phyloP scores from a whole-genome alignment of 2,329 filamentous ascomycete genomes.

The Curvularia lunata region DNA sequence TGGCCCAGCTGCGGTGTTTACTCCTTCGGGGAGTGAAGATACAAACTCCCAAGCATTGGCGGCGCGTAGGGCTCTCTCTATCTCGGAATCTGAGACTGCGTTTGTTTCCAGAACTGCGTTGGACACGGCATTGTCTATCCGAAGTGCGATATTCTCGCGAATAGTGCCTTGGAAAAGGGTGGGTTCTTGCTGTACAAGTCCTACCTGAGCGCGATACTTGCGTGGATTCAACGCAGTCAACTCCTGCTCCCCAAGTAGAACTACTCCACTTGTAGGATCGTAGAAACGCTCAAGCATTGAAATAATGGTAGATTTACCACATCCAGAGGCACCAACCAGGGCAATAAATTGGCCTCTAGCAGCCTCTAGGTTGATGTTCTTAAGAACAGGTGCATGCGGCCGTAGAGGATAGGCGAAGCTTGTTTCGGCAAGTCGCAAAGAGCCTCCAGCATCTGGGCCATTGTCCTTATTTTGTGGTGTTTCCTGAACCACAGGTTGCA shows the following conservation, averaged over 20 bases:
- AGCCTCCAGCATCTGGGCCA: slow-evolving; percentile 3
- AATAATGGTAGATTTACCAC: slow-evolving; percentile 91
- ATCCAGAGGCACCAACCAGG: slow-evolving; percentile 73
- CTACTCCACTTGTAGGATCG: slow-evolving; percentile 73
- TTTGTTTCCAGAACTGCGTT: background rate
- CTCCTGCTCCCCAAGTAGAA: slow-evolving; percentile 73
- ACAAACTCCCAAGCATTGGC: slow-evolving; percentile 25
- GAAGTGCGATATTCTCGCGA: slow-evolving; percentile 52
- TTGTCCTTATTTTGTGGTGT: slow-evolving; percentile 20
- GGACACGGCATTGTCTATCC: background rate
- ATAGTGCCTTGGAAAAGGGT: slow-evolving; percentile 55
- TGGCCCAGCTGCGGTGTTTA: slow-evolving; percentile 14
- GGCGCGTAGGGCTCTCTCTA: slow-evolving; percentile 78
- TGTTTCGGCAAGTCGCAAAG: slow-evolving; percentile 65
- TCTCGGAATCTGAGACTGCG: slow-evolving; percentile 24
- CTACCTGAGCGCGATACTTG: slow-evolving; percentile 71
- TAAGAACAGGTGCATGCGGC: slow-evolving; percentile 77
- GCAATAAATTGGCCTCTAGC: slow-evolving; percentile 61
- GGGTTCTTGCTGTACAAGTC: slow-evolving; percentile 59
- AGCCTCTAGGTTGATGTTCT: slow-evolving; percentile 52
- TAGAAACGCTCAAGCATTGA: slow-evolving; percentile 93
- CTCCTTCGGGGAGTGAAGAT: slow-evolving; percentile 59
- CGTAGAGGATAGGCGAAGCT: slow-evolving; percentile 93
- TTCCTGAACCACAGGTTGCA: slow-evolving; percentile 45
- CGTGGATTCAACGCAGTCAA: slow-evolving; percentile 50